Percentiles rank a stretch among this genome's conserved stretches.
These are phyloP conservation scores for Fusarium temperatum DNA, from an alignment of 2,329 filamentous ascomycete genomes.

Conservation along the genomic window DNA sequence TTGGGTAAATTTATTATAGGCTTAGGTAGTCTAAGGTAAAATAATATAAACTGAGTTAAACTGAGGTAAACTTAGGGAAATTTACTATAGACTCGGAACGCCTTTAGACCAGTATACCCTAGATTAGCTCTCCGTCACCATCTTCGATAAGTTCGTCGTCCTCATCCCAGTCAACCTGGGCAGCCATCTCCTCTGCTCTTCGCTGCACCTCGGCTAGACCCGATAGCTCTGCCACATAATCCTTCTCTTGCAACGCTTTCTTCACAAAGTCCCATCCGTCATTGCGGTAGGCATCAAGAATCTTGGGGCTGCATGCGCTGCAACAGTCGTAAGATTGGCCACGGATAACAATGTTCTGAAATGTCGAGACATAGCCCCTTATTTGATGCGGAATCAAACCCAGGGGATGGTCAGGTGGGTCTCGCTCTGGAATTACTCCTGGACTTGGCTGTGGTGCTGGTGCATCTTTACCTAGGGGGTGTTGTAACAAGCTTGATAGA, in stretches of 20 bases:
- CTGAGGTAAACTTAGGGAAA: not conserved
- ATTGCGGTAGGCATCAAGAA: conserved; percentile 72
- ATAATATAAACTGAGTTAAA: not conserved
- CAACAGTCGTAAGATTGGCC: conserved; percentile 83
- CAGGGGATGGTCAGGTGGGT: conserved; percentile 67
- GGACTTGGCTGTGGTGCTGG: conserved; percentile 61
- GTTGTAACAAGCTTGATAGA: conserved; percentile 86
- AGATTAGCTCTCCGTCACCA: conserved; percentile 27
- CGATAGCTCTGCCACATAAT: conserved; percentile 81
- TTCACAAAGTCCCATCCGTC: conserved; percentile 82
- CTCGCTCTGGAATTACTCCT: conserved; percentile 58
- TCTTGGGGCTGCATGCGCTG: conserved; percentile 78
- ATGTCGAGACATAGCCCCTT: conserved; percentile 78
- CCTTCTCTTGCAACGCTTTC: conserved; percentile 75
- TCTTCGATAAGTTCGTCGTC: conserved; percentile 56
- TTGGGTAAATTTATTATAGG: not conserved
- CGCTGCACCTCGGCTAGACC: conserved; percentile 78
- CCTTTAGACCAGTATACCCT: not conserved
- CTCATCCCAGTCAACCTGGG: conserved; percentile 69
- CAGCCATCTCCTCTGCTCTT: conserved; percentile 60
- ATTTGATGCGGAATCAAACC: conserved; percentile 83
- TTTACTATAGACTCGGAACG: not conserved
- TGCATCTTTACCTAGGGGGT: conserved; percentile 74
- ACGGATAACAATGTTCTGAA: conserved; percentile 76
- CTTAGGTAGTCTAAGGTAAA: not conserved